Evolutionary conservation across 768 basidiomycete species (phyloP), one percentile per base, ranked within the genome.

Genomic region (Leccinellum albellum): DNA sequence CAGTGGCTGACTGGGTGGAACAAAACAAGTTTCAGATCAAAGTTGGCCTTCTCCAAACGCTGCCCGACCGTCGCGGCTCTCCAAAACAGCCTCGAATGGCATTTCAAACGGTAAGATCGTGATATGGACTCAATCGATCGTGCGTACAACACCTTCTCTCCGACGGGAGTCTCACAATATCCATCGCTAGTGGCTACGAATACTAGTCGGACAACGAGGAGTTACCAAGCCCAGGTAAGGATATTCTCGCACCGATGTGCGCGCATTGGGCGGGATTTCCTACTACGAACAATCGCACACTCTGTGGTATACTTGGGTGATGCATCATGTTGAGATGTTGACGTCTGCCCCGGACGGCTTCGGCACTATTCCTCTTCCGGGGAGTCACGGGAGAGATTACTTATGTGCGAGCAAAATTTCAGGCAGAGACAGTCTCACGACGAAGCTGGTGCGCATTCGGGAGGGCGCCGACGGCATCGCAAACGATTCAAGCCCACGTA

Each of bases 1-100:
- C n/a, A 17, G 64, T 58, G 66, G 66, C 58, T 62, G 58, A 63
- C 66, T 26, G 20, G 52, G 47, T 33, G n/a, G n/a, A n/a, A n/a
- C n/a, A n/a, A n/a, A n/a, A n/a, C n/a, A n/a, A n/a, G 31, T 56
- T 54, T 61, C 58, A 53, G 52, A 28, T 58, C 49, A 50, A 20
- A 23, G 24, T 40, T 7, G 35, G 23, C 13, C 13, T 60, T 55
- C 53, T 53, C 40, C 35, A 44, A 48, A 54, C 20, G 51, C 35
- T 32, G 33, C 33, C 57, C 62, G 51, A 61, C 50, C 32, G 33
- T 59, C 61, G 56, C 47, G 50, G 46, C 33, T 51, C 46, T 21
- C 50, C n/a, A 26, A 58, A 26, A 47, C 20, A n/a, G 1, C 42
- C 42, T 44, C n/a, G 37, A 40, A 40, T 40, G 37, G n/a, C 37